Base-by-base conservation (phyloP, 345 rosid genomes). In the Mercurialis annua region DNA sequence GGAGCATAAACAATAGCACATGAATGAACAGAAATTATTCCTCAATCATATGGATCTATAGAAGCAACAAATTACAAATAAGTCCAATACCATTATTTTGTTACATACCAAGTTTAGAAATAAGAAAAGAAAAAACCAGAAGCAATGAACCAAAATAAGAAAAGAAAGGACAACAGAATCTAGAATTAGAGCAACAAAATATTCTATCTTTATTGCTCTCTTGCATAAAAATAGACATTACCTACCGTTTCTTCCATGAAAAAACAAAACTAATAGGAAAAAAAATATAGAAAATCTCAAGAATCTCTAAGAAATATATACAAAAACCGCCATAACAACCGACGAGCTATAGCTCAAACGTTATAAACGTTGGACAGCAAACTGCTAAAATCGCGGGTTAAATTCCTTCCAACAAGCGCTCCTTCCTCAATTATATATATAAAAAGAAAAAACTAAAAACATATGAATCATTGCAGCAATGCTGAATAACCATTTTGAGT, bases 21-120 rank as follows among this genome's bases (percentile, higher is more conserved):
- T 10, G 18, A 6, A 62, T 1, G 15, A 33, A 18, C 1, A n/a
- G 30, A 26, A 65, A 36, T 52, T 24, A 70, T 40, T 62, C 65
- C 21, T 17, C 17, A 11, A 57, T 40, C 43, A 42, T 68, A 20
- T 14, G 47, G 70, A 70, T 67, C 68, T 67, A n/a, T 43, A 15
- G 21, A 20, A 24, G 11, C 27, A 10, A 20, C 2, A 33, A 34
- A 38, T 18, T 52, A 5, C 8, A 46, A 18, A 56, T 4, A 30
- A 42, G 43, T 46, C 12, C 44, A 67, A 54, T 42, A 42, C 20
- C 42, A 27, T 18, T 6, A 43, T 29, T 52, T n/a, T 24, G 20
- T 52, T 50, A 23, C 17, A 36, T 18, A 38, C 2, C 7, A 18
- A 33, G 24, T 8, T 4, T 34, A 60, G 29, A 61, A 61, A 1